Evolutionary conservation across 306 rosid species (phyloP).

Genomic region (Vachellia collinsii): DNA sequence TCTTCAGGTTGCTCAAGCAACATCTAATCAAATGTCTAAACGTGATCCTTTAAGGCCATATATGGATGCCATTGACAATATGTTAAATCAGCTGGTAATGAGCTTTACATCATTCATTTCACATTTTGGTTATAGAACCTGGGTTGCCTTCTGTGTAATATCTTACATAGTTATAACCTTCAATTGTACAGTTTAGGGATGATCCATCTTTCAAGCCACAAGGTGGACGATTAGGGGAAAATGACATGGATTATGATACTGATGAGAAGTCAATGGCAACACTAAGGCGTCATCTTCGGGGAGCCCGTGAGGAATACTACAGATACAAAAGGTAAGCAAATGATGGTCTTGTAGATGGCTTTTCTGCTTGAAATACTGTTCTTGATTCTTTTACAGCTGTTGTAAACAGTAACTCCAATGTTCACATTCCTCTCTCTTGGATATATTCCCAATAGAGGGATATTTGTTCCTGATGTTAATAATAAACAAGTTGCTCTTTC

Average conservation of each 20-base stretch:
- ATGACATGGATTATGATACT: conserved; percentile 96
- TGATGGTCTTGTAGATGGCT: conserved; percentile 33
- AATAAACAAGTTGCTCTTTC: conserved; percentile 13
- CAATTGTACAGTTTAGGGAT: conserved; percentile 67
- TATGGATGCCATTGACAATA: conserved; percentile 81
- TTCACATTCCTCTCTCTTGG: conserved; percentile 32
- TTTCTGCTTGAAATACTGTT: conserved; percentile 12
- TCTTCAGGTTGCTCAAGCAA: conserved; percentile 90
- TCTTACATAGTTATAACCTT: conserved; percentile 34
- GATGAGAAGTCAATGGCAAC: conserved; percentile 99
- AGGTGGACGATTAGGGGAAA: conserved; percentile 88
- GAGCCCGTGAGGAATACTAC: conserved; percentile 89
- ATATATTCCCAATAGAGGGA: conserved; percentile 6
- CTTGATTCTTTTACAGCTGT: conserved; percentile 23
- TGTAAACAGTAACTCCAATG: conserved; percentile 5
- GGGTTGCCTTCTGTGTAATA: conserved; percentile 27
- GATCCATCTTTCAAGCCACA: conserved; percentile 97
- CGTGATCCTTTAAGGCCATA: conserved; percentile 93
- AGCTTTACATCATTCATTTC: conserved; percentile 28
- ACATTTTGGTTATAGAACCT: conserved; percentile 14
- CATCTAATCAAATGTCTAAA: conserved; percentile 91
- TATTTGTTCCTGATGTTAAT: not conserved
- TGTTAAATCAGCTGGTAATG: conserved; percentile 83
- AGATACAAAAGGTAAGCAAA: conserved; percentile 83
- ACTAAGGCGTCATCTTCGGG: conserved; percentile 90